phyloP scores from a whole-genome alignment of 345 rosid genomes.

The Hevea brasiliensis region DNA sequence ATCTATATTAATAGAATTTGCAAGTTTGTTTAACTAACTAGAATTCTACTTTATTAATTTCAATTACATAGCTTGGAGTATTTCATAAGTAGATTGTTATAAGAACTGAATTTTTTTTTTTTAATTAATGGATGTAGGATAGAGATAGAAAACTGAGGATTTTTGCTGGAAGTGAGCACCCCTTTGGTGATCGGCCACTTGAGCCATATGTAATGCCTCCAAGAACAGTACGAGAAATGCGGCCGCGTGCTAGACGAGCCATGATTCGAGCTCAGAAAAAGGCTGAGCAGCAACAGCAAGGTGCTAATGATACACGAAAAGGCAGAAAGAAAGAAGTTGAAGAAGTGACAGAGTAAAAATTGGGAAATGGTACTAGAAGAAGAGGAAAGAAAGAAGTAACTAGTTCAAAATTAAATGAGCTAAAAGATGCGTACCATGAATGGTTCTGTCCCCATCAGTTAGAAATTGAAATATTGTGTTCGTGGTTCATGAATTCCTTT shows the following conservation, averaged over 20 bases:
- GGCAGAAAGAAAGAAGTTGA: conserved; percentile 53
- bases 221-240: conserved; percentile 78
- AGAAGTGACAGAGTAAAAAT: conserved; percentile 21
- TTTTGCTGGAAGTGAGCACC: conserved; percentile 79
- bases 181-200: conserved; percentile 71
- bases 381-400: too few species aligned
- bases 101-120: conserved; percentile 9
- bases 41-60: neutral
- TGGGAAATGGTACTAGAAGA: conserved; percentile 40
- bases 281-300: conserved; percentile 61
- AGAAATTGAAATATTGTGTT: too few species aligned
- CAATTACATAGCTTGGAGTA: neutral
- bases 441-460: neutral
- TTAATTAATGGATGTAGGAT: conserved; percentile 70
- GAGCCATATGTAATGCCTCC: conserved; percentile 83
- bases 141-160: conserved; percentile 92
- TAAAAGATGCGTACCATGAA: too few species aligned
- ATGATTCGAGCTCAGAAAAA: conserved; percentile 86
- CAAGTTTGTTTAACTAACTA: neutral
- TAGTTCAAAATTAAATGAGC: too few species aligned
- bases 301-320: conserved; percentile 41
- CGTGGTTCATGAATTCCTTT: too few species aligned
- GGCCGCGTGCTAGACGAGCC: conserved; percentile 93
- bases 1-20: neutral
- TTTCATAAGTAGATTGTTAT: conserved; percentile 1